These are phyloP conservation scores for Bondarzewia mesenterica DNA, from an alignment of 1,284 basidiomycete species.

Conservation along the genomic window DNA sequence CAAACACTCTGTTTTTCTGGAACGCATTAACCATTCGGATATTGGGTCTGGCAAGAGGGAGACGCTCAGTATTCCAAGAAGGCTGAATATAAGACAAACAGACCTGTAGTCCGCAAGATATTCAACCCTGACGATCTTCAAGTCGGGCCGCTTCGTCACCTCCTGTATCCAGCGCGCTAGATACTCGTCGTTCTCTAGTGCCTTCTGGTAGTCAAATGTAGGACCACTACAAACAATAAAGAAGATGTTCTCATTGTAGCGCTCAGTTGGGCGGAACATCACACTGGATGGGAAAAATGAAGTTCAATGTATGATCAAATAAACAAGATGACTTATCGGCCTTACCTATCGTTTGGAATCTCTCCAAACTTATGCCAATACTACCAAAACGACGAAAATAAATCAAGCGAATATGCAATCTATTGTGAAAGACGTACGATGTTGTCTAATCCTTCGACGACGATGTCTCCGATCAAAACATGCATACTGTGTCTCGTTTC, in stretches of 20 bases:
- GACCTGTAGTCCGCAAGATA: slow-evolving; percentile 20
- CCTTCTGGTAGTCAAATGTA: slow-evolving; percentile 15
- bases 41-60: slow-evolving; percentile 21
- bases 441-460: slow-evolving; percentile 17
- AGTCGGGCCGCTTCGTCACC: slow-evolving; percentile 5
- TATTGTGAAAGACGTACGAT: slow-evolving; percentile 14
- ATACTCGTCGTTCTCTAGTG: slow-evolving; percentile 12
- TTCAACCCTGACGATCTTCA: slow-evolving; percentile 8
- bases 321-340: not conserved
- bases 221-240: slow-evolving; percentile 11
- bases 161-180: slow-evolving; percentile 1
- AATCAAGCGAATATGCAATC: not conserved
- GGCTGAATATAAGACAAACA: not conserved
- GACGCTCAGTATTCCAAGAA: not conserved
- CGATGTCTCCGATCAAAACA: slow-evolving; percentile 23
- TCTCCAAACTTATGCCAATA: slow-evolving; percentile 23
- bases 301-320: not conserved
- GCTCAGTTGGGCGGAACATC: slow-evolving; percentile 10
- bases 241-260: slow-evolving; percentile 3
- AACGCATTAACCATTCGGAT: slow-evolving; percentile 30
- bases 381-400: slow-evolving; percentile 10
- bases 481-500: slow-evolving; percentile 20
- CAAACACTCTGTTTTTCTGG: slow-evolving; percentile 24
- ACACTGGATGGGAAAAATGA: slow-evolving; percentile 4
- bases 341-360: slow-evolving; percentile 11